These are phyloP conservation scores for Penicillium bovifimosum DNA, from an alignment of 495 filamentous ascomycete species.

Conservation along the genomic window DNA sequence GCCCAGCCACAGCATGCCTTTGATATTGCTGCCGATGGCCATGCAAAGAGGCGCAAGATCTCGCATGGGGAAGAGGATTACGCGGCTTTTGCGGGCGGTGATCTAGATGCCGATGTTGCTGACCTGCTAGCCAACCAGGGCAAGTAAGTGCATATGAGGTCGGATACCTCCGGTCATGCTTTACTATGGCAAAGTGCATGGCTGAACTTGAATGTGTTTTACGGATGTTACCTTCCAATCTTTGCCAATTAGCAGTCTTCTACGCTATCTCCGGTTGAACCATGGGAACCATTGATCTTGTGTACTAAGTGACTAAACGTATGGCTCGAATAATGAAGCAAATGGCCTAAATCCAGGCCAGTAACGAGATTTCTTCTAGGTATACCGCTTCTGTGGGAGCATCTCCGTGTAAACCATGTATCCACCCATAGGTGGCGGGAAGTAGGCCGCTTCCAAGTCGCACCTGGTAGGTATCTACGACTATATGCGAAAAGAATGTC, in stretches of 20 bases:
- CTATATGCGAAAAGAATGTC: not conserved
- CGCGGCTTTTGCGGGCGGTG: constrained; percentile 60
- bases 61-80: constrained; percentile 64
- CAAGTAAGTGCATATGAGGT: not conserved
- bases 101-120: constrained; percentile 77
- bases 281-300: not conserved
- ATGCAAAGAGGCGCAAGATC: constrained; percentile 69
- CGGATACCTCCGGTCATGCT: not conserved
- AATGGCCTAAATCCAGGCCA: not conserved
- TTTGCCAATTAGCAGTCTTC: not conserved
- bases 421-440: too few relatives aligned
- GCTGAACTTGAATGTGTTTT: not conserved
- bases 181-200: not conserved
- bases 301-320: not conserved
- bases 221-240: not conserved
- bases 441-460: too few relatives aligned
- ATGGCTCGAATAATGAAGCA: not conserved
- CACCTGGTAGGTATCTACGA: too few relatives aligned
- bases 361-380: not conserved
- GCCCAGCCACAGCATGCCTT: constrained; percentile 30
- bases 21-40: constrained; percentile 32
- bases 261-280: not conserved
- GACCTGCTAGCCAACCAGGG: constrained; percentile 63
- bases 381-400: not conserved
- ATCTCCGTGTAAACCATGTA: too few relatives aligned